Percentiles rank a stretch among this genome's conserved stretches.
These are phyloP conservation scores for Cladosporium sp. DNA, from an alignment of 2,329 filamentous ascomycete species.

Conservation along the genomic window DNA sequence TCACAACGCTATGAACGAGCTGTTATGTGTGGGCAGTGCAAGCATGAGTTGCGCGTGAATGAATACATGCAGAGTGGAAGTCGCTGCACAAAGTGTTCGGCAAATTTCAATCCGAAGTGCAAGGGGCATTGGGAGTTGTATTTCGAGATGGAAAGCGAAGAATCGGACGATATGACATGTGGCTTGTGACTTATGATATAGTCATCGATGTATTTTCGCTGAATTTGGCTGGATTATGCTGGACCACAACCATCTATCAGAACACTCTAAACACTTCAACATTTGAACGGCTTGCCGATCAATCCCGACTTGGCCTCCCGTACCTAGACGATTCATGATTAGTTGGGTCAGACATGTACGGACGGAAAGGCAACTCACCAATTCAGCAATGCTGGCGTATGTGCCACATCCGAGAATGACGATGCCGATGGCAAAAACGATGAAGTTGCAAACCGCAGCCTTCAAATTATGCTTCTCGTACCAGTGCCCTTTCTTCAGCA, in stretches of 20 bases:
- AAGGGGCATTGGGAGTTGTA: slow-evolving; percentile 1
- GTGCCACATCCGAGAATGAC: slow-evolving; percentile 31
- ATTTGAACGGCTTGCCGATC: neutral
- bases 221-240: too few relatives aligned
- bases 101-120: neutral
- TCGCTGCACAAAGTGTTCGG: neutral
- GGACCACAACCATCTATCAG: neutral
- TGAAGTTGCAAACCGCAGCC: slow-evolving; percentile 38
- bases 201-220: too few relatives aligned
- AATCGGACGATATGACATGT: too few relatives aligned
- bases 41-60: neutral
- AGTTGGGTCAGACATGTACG: neutral
- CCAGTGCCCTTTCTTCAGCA: slow-evolving; percentile 40
- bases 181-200: too few relatives aligned
- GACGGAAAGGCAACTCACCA: neutral
- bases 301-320: slow-evolving; percentile 1
- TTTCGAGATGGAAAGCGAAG: neutral
- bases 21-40: neutral
- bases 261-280: neutral
- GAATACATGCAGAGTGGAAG: slow-evolving; percentile 1
- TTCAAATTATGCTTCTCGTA: slow-evolving; percentile 41
- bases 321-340: neutral
- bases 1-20: neutral
- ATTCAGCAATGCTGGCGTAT: slow-evolving; percentile 37
- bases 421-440: slow-evolving; percentile 30